Percentiles rank a stretch among this genome's conserved stretches.
Evolutionary conservation across 768 basidiomycete genomes (phyloP).

Genomic region (Brasilioporus rufonigricans): DNA sequence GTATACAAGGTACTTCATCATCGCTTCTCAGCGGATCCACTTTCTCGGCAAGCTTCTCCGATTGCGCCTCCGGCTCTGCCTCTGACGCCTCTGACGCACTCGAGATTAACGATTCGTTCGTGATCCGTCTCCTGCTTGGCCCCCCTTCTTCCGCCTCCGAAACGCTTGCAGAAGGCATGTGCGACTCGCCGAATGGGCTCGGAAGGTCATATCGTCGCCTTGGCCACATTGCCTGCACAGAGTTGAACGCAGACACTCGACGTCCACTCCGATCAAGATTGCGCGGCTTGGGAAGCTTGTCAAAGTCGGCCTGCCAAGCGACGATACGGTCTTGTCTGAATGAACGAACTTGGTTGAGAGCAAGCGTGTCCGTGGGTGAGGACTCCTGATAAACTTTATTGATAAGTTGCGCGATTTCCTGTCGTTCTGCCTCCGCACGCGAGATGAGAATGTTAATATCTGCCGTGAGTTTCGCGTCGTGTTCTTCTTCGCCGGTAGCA

Average conservation of each 20-base stretch:
- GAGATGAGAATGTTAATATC: slow-evolving; percentile 66
- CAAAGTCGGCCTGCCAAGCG: slow-evolving; percentile 95
- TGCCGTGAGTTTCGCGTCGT: slow-evolving; percentile 57
- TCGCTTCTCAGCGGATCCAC: slow-evolving; percentile 15
- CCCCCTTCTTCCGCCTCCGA: slow-evolving; percentile 73
- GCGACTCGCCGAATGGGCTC: slow-evolving; percentile 50
- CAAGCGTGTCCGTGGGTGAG: slow-evolving; percentile 78
- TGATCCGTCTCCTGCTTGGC: slow-evolving; percentile 42
- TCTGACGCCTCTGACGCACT: slow-evolving; percentile 76
- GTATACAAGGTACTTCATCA: slow-evolving; percentile 10
- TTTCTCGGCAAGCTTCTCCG: slow-evolving; percentile 24
- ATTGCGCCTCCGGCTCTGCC: slow-evolving; percentile 43
- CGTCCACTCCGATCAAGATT: slow-evolving; percentile 51
- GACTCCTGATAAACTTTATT: slow-evolving; percentile 81
- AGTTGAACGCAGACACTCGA: slow-evolving; percentile 61
- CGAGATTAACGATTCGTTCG: slow-evolving; percentile 56
- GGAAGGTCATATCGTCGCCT: slow-evolving; percentile 55
- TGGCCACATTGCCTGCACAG: slow-evolving; percentile 73
- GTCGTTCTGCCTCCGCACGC: slow-evolving; percentile 71
- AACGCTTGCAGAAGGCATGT: slow-evolving; percentile 60
- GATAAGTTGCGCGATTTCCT: slow-evolving; percentile 70
- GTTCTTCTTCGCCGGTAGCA: slow-evolving; percentile 73
- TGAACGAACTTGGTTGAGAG: slow-evolving; percentile 81
- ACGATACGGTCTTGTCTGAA: slow-evolving; percentile 91
- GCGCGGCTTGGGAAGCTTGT: slow-evolving; percentile 74